These are phyloP conservation scores for Stevia rebaudiana DNA, from an alignment of 140 eudicot genomes.

Conservation along the genomic window DNA sequence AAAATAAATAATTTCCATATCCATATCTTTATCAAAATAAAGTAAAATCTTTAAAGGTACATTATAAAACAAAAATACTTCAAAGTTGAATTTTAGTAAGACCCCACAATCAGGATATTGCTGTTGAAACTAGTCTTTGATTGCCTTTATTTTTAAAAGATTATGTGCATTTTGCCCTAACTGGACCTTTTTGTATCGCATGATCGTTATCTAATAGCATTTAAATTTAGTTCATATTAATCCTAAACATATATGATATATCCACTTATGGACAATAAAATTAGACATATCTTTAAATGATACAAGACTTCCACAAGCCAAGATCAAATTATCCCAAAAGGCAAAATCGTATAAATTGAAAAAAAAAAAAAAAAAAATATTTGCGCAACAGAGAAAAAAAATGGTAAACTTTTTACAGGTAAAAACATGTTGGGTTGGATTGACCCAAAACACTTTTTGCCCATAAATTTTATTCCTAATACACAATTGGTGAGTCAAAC, in stretches of 20 bases:
- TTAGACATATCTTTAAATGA: neutral
- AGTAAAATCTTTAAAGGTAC: neutral
- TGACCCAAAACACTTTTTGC: neutral
- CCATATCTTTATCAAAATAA: constrained; percentile 17
- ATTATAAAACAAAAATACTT: constrained; percentile 5
- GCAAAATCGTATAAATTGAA: neutral
- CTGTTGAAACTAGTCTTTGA: constrained; percentile 8
- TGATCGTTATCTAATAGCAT: neutral
- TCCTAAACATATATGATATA: constrained; percentile 2
- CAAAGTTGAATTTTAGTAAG: neutral
- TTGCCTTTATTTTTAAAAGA: neutral
- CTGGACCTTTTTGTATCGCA: constrained; percentile 8
- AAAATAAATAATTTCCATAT: constrained; percentile 4
- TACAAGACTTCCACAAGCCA: neutral
- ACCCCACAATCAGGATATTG: constrained; percentile 19
- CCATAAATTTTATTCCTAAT: too few relatives aligned
- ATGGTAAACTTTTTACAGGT: neutral
- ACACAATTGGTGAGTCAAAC: neutral
- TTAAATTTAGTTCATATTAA: neutral
- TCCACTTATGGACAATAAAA: constrained; percentile 5
- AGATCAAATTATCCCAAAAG: neutral
- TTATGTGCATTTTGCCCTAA: constrained; percentile 3
- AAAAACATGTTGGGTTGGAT: neutral
- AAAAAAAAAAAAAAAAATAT: neutral
- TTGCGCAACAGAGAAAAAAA: neutral